These are phyloP conservation scores for Cyanidioschyzon merolae DNA, from an alignment of 23 red algal species.

Conservation along the genomic window DNA sequence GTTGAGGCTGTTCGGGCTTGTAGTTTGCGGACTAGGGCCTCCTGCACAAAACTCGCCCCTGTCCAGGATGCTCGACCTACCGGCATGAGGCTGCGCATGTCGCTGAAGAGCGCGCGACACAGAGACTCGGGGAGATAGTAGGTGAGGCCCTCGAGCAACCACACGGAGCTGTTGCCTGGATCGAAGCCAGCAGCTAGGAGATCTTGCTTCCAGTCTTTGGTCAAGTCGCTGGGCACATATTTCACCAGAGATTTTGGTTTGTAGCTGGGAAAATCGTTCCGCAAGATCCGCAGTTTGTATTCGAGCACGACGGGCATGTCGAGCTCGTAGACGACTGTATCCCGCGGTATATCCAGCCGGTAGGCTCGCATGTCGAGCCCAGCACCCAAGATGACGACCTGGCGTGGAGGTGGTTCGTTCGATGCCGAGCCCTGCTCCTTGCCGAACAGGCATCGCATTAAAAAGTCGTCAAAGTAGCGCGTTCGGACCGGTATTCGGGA, in stretches of 20 bases:
- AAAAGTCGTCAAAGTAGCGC: slow-evolving; percentile 53
- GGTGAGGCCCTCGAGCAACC: slow-evolving; percentile 41
- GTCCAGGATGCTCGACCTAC: slow-evolving; percentile 14
- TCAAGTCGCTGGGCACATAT: slow-evolving; percentile 22
- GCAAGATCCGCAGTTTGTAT: slow-evolving; percentile 22
- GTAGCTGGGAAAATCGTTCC: slow-evolving; percentile 13
- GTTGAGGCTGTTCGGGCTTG: neutral
- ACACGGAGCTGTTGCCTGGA: slow-evolving; percentile 20
- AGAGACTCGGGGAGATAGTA: slow-evolving; percentile 31
- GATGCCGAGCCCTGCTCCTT: neutral
- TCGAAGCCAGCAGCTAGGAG: slow-evolving; percentile 34
- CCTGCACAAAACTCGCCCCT: slow-evolving; percentile 4
- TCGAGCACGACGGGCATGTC: slow-evolving; percentile 31
- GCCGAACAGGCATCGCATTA: neutral
- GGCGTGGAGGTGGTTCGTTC: slow-evolving; percentile 5
- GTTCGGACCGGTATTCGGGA: slow-evolving; percentile 42
- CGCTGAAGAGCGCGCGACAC: slow-evolving; percentile 17
- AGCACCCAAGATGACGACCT: slow-evolving; percentile 37
- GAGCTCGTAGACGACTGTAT: slow-evolving; percentile 28
- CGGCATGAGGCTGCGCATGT: slow-evolving; percentile 15
- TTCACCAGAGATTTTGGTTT: neutral
- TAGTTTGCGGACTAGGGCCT: slow-evolving; percentile 13
- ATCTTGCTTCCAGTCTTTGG: slow-evolving; percentile 21
- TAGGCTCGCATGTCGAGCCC: slow-evolving; percentile 50
- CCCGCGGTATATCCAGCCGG: slow-evolving; percentile 20